Conservation (phyloP, 2,329 filamentous ascomycete genomes). For the Zelopaecilomyces penicillatus region DNA sequence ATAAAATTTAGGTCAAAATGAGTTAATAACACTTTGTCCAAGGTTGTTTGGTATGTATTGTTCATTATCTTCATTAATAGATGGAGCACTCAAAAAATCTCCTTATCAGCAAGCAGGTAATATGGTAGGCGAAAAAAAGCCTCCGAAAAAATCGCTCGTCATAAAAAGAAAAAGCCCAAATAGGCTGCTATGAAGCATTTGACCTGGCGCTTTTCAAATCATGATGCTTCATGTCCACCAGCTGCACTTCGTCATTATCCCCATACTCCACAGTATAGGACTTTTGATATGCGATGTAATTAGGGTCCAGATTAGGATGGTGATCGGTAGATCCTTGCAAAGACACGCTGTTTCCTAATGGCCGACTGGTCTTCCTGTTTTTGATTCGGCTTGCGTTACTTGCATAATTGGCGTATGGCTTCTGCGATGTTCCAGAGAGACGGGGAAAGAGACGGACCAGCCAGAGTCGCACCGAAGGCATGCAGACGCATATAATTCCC, state of each 20-base stretch:
- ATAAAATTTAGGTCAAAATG: no score
- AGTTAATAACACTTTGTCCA: no score
- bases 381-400: slow-evolving; percentile 9
- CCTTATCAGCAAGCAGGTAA: no score
- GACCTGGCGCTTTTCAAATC: slow-evolving; percentile 6
- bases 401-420: slow-evolving; percentile 19
- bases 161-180: neutral
- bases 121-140: neutral
- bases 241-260: slow-evolving; percentile 7
- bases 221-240: slow-evolving; percentile 6
- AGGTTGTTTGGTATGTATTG: no score
- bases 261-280: slow-evolving; percentile 26
- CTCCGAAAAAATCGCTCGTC: neutral
- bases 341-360: slow-evolving; percentile 14
- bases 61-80: no score
- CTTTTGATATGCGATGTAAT: slow-evolving; percentile 25
- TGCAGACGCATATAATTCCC: slow-evolving; percentile 30
- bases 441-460: slow-evolving; percentile 31
- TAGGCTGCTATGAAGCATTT: neutral
- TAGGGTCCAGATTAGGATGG: slow-evolving; percentile 12
- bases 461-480: slow-evolving; percentile 28
- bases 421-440: slow-evolving; percentile 20
- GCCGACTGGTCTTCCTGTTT: slow-evolving; percentile 8
- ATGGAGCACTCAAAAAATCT: no score
- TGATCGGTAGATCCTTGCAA: slow-evolving; percentile 15